These are phyloP conservation scores for Penicillium sp. DNA, from an alignment of 2,329 filamentous ascomycete genomes.

Conservation along the genomic window DNA sequence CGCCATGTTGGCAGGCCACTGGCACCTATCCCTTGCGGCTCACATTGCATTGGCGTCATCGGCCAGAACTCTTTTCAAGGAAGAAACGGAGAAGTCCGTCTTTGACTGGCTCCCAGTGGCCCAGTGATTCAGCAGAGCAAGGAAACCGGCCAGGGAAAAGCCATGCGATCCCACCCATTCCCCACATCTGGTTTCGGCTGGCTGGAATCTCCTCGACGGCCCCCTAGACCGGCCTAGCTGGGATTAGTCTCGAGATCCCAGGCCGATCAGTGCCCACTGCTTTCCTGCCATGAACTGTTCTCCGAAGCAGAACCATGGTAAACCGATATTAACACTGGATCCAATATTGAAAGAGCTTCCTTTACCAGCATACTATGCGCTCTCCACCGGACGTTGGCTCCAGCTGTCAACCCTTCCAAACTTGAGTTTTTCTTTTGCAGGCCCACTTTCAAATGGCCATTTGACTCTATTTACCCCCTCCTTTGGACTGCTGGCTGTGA, in stretches of 20 bases:
- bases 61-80: conserved; percentile 9
- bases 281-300: conserved; percentile 18
- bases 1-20: conserved; percentile 8
- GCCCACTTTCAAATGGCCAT: background rate
- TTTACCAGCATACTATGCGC: background rate
- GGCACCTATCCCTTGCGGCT: conserved; percentile 26
- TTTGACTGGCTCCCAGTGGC: conserved; percentile 6
- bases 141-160: conserved; percentile 10
- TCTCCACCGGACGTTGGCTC: background rate
- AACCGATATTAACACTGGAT: background rate
- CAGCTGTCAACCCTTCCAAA: background rate
- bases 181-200: conserved; percentile 26
- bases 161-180: conserved; percentile 22
- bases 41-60: conserved; percentile 22
- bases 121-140: conserved; percentile 9
- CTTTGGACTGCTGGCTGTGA: no score
- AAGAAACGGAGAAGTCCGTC: conserved; percentile 23
- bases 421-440: background rate
- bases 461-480: no score
- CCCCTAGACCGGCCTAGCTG: conserved; percentile 16
- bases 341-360: background rate
- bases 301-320: conserved; percentile 13
- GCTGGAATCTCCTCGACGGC: conserved; percentile 21
- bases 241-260: conserved; percentile 22
- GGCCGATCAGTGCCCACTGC: conserved; percentile 27